Evolutionary conservation across 306 rosid species (phyloP), one percentile per base, ranked within the genome.

Genomic region (Cotoneaster glaucophyllus): DNA sequence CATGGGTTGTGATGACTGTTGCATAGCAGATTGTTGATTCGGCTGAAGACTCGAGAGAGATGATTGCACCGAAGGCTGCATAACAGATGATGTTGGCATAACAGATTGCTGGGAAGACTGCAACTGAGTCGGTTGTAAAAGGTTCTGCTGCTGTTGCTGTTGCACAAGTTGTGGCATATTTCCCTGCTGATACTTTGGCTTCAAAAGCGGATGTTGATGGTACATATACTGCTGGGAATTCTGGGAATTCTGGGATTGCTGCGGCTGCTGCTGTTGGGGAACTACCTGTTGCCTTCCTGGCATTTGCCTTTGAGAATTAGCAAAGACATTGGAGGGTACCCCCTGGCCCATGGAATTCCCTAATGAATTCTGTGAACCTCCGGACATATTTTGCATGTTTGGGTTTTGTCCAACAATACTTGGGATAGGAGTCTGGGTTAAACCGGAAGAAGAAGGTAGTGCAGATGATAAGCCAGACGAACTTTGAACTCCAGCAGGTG

Each of bases 101-200:
- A 81, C 85, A 76, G 96, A 75, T 85, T 90, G 97, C 87, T 88
- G 97, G 54, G 98, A 87, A 69, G 94, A 82, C 81, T 86, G 97
- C 82, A 92, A 71, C 80, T 92, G 97, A 78, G 77, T 85, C 54
- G 93, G 82, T 77, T 89, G 97, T 52, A 91, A 77, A 22, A 89
- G 85, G 83, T 83, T 95, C 68, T 88, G 97, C 50, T 86, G 94
- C 58, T 82, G 92, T 67, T 87, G 94, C 22, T 82, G 91, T 69
- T 86, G 94, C 32, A 90, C 76, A 68, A 81, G 48, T 70, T 84
- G 88, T 28, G 88, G 67, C 11, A 83, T 76, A 66, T 74, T 81
- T 44, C 89, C 91, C 82, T 78, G 82, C 57, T 82, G 91, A 71
- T 81, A 31, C 74, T 88, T 92, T 1, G 85, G 87, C 87, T 90